Conservation (phyloP, 2,329 filamentous ascomycete genomes). For the Metarhizium robertsii region DNA sequence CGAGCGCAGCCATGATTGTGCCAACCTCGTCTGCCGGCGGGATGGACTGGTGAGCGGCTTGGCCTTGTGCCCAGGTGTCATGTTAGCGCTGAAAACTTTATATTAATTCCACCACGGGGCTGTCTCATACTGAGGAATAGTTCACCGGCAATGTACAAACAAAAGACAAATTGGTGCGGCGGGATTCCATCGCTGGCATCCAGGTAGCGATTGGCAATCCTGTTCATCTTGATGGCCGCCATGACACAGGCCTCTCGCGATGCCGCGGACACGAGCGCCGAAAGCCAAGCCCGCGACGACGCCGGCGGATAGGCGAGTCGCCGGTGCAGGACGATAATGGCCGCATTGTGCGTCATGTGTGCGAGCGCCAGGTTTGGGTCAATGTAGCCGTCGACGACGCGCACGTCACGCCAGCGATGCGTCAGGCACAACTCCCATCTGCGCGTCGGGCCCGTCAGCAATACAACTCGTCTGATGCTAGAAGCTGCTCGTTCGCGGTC, state of each 20-base stretch:
- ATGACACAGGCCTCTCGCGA: constrained; percentile 28
- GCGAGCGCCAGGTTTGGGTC: constrained; percentile 30
- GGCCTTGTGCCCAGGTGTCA: no score
- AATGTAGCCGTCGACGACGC: constrained; percentile 30
- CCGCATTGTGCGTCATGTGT: constrained; percentile 32
- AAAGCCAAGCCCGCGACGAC: constrained; percentile 15
- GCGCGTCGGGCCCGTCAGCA: no score
- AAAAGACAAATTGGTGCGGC: constrained; percentile 31
- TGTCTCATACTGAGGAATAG: no score
- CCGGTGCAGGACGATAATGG: constrained; percentile 31
- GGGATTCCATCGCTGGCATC: neutral
- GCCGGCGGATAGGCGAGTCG: constrained; percentile 27
- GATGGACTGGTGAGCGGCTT: no score
- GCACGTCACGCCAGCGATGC: constrained; percentile 29
- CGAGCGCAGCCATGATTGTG: no score
- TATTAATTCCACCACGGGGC: no score
- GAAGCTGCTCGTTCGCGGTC: neutral
- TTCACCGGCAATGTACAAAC: constrained; percentile 20
- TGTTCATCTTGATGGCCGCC: constrained; percentile 27
- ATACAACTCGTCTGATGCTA: no score
- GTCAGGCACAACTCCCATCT: constrained; percentile 36
- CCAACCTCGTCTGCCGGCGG: no score
- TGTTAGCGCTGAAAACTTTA: no score
- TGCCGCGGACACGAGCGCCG: constrained; percentile 8
- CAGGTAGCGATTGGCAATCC: constrained; percentile 18